Percentiles rank a stretch among this genome's conserved stretches.
These are phyloP conservation scores for Tranzscheliella williamsii DNA, from an alignment of 1,284 basidiomycete genomes.

Conservation along the genomic window DNA sequence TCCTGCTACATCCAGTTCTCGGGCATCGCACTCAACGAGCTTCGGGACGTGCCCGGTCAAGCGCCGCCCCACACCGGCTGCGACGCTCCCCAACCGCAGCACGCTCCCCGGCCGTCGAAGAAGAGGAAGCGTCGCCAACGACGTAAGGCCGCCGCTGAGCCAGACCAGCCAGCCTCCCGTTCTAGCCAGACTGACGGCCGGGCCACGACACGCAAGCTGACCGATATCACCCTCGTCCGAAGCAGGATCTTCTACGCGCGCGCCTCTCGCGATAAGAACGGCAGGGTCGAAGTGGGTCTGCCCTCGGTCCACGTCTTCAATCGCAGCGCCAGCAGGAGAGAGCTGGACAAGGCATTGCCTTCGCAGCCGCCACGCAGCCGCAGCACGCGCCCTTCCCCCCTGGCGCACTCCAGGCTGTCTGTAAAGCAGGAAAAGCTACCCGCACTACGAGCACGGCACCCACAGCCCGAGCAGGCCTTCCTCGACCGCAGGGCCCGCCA, in stretches of 20 bases:
- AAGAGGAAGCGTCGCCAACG: not conserved
- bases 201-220: constrained; percentile 40
- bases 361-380: not conserved
- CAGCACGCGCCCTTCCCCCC: not conserved
- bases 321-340: constrained; percentile 8
- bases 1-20: constrained; percentile 79
- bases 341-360: constrained; percentile 29
- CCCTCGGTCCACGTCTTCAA: constrained; percentile 65
- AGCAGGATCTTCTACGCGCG: constrained; percentile 72
- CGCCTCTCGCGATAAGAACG: constrained; percentile 65
- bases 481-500: constrained; percentile 65
- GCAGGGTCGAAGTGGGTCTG: constrained; percentile 67
- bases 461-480: constrained; percentile 19
- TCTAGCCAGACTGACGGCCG: not conserved
- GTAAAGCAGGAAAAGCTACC: not conserved
- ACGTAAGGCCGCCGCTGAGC: not conserved
- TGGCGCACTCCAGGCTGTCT: not conserved
- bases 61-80: not conserved
- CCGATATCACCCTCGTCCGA: constrained; percentile 68
- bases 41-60: not conserved
- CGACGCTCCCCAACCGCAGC: too few relatives aligned
- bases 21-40: constrained; percentile 70
- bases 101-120: too few relatives aligned
- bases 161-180: constrained; percentile 1
- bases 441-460: constrained; percentile 42